Conservation (phyloP, 352 stramenopile species). For the Peronospora farinosa region DNA sequence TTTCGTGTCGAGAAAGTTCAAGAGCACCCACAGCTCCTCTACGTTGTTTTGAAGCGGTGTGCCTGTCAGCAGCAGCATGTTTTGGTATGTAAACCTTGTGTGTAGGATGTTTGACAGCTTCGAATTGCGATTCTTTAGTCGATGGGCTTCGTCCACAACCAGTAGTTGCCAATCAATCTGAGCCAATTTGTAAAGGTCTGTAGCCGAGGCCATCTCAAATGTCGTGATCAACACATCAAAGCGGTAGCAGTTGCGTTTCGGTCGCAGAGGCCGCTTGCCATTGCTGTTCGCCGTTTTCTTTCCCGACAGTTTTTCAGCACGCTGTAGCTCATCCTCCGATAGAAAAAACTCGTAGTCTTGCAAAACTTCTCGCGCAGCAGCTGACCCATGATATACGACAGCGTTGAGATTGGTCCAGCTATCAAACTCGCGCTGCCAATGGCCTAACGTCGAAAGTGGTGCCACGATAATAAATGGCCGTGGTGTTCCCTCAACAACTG, state of each 20-base stretch:
- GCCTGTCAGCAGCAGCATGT: conserved; percentile 86
- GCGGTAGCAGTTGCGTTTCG: conserved; percentile 66
- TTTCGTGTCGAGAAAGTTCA: conserved; percentile 96
- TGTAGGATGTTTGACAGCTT: conserved; percentile 89
- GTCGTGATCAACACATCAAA: conserved; percentile 99
- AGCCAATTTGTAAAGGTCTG: conserved; percentile 91
- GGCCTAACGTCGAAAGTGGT: conserved; percentile 94
- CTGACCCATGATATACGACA: conserved; percentile 96
- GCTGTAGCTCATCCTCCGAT: conserved; percentile 38
- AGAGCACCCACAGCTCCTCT: conserved; percentile 94
- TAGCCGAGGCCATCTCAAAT: conserved; percentile 96
- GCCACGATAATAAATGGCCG: conserved; percentile 97
- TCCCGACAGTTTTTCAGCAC: conserved; percentile 28
- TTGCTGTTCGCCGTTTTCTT: conserved; percentile 16
- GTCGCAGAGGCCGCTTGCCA: conserved; percentile 19
- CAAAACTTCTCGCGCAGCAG: conserved; percentile 83
- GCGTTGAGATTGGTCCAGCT: conserved; percentile 98
- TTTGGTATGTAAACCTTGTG: conserved; percentile 73
- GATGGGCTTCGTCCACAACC: conserved; percentile 99
- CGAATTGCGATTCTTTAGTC: conserved; percentile 96
- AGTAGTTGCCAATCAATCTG: conserved; percentile 92
- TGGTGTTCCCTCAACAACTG: conserved; percentile 89
- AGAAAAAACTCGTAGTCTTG: conserved; percentile 94
- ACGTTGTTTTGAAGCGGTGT: conserved; percentile 89
- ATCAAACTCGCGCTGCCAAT: conserved; percentile 95